Evolutionary conservation across 768 basidiomycete genomes (phyloP).

Genomic region (Panellus pusillus): DNA sequence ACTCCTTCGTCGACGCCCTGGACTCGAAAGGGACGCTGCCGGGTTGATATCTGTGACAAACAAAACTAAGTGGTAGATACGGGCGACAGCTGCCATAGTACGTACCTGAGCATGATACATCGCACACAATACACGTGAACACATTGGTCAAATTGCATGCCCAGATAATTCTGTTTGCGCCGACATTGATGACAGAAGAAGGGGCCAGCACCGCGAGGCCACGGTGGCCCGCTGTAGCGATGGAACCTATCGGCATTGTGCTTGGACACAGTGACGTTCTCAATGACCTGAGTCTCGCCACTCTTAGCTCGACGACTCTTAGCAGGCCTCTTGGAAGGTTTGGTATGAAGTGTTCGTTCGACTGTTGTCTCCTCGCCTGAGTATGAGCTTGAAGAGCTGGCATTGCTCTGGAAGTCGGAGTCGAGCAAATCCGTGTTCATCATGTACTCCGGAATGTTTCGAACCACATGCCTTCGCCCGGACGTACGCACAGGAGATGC

Average conservation of each 20-base stretch:
- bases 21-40: constrained; percentile 6
- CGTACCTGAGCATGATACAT: constrained; percentile 18
- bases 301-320: neutral
- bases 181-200: constrained; percentile 17
- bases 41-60: neutral
- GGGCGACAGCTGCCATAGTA: neutral
- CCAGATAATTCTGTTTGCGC: neutral
- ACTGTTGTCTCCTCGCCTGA: neutral
- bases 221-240: constrained; percentile 20
- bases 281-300: constrained; percentile 10
- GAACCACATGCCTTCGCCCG: neutral
- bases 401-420: neutral
- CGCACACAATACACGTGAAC: constrained; percentile 7
- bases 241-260: constrained; percentile 11
- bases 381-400: neutral
- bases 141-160: constrained; percentile 7
- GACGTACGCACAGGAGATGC: neutral
- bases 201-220: constrained; percentile 4
- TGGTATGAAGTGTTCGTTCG: neutral
- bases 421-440: constrained; percentile 2
- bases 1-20: neutral
- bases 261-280: neutral
- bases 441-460: neutral
- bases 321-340: neutral
- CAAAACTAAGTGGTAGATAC: neutral